Percentiles rank a stretch among this genome's conserved stretches.
Evolutionary conservation across 768 basidiomycete species (phyloP).

Genomic region (Boletus patriciae): DNA sequence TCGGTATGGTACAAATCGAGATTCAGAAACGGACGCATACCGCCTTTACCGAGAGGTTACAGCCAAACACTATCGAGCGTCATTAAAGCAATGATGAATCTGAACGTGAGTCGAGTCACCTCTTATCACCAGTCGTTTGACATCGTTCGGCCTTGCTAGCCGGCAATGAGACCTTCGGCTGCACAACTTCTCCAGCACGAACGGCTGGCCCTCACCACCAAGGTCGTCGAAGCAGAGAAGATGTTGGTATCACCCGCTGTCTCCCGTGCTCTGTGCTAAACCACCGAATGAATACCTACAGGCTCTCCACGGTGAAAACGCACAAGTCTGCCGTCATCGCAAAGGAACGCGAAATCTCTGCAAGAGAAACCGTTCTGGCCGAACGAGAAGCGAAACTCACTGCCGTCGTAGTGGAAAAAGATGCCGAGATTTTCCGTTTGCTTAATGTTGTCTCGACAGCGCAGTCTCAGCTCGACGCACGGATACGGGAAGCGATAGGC

Average conservation of each 20-base stretch:
- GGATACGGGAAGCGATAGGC: conserved; percentile 57
- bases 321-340: conserved; percentile 56
- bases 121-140: not conserved
- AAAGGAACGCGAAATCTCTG: conserved; percentile 63
- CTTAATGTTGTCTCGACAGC: conserved; percentile 44
- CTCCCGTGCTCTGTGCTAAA: not conserved
- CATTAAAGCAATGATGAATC: conserved; percentile 84
- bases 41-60: conserved; percentile 83
- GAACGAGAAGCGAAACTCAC: conserved; percentile 57
- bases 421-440: conserved; percentile 54
- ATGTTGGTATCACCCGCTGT: conserved; percentile 46
- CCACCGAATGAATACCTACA: conserved; percentile 24
- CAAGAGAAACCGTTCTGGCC: conserved; percentile 53
- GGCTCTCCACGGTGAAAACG: conserved; percentile 62
- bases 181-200: conserved; percentile 81
- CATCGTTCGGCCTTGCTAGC: conserved; percentile 41
- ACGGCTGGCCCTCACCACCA: conserved; percentile 65
- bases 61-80: conserved; percentile 67
- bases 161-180: conserved; percentile 84
- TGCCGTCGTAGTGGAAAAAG: conserved; percentile 52
- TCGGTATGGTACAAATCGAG: not conserved
- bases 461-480: conserved; percentile 43
- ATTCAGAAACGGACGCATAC: conserved; percentile 81
- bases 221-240: conserved; percentile 75
- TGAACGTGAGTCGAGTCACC: conserved; percentile 57